Percentiles rank a stretch among this genome's conserved stretches.
Evolutionary conservation across 495 filamentous ascomycete genomes (phyloP).

Genomic region (Venustampulla echinocandica): DNA sequence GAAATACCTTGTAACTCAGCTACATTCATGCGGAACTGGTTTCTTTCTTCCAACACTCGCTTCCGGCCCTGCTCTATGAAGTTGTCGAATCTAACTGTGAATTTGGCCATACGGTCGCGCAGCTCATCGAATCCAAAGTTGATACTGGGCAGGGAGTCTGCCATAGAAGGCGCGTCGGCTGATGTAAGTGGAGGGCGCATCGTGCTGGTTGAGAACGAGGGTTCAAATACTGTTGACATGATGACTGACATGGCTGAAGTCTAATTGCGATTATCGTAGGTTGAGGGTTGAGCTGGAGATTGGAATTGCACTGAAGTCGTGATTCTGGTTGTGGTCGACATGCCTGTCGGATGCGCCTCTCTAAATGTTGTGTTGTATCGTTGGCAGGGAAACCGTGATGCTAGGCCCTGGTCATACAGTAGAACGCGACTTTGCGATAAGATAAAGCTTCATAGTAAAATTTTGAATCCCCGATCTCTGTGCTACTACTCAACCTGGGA

Average conservation of each 20-base stretch:
- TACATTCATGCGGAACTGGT: slow-evolving; percentile 84
- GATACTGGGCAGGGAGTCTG: slow-evolving; percentile 78
- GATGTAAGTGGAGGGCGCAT: slow-evolving; percentile 58
- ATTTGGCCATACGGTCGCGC: slow-evolving; percentile 88
- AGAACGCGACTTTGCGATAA: too few species aligned
- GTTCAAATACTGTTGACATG: slow-evolving; percentile 69
- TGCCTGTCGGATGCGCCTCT: too few species aligned
- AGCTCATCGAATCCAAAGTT: slow-evolving; percentile 96
- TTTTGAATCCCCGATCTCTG: too few species aligned
- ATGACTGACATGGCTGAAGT: slow-evolving; percentile 10
- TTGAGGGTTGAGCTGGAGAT: neutral
- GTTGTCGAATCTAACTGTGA: slow-evolving; percentile 82
- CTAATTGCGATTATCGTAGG: neutral
- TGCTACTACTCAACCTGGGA: too few species aligned
- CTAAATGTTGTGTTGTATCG: too few species aligned
- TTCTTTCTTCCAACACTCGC: slow-evolving; percentile 82
- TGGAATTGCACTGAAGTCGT: neutral
- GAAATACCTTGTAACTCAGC: slow-evolving; percentile 75
- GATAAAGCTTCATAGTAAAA: too few species aligned
- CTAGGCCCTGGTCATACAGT: too few species aligned
- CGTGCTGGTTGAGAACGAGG: slow-evolving; percentile 63
- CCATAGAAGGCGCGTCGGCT: slow-evolving; percentile 39
- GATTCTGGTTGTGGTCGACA: too few species aligned
- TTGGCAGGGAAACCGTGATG: neutral
- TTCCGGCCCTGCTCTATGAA: slow-evolving; percentile 89